A percentile compares a stretch with the other conserved stretches of the same genome.
Conservation (phyloP, 73 alveolate species). For the Paramecium caudatum region DNA sequence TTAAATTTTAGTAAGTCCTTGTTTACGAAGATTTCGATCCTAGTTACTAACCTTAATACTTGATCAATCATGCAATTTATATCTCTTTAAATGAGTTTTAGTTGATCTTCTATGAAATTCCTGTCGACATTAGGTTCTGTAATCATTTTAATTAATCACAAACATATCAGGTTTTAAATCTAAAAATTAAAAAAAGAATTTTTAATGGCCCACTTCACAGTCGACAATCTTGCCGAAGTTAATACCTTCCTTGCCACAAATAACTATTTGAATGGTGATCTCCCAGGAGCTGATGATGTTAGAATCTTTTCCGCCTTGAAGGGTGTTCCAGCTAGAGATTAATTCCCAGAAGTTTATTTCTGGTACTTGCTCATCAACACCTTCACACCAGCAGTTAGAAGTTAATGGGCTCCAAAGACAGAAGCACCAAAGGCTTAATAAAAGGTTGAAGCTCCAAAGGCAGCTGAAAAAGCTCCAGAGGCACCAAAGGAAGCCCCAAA, state of each 20-base stretch:
- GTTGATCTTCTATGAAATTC: constrained; percentile 24
- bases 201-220: constrained; percentile 64
- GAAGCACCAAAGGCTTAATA: neutral
- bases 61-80: constrained; percentile 57
- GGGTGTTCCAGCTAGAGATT: constrained; percentile 58
- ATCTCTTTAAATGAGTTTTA: constrained; percentile 52
- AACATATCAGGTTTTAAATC: too few relatives aligned
- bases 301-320: constrained; percentile 55
- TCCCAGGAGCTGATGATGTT: constrained; percentile 74
- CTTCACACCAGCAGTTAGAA: constrained; percentile 67
- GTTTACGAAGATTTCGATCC: constrained; percentile 53
- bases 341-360: constrained; percentile 68
- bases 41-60: neutral
- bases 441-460: neutral
- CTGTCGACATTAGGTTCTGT: constrained; percentile 16
- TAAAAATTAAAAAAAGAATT: too few relatives aligned
- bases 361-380: constrained; percentile 59
- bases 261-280: constrained; percentile 67
- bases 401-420: constrained; percentile 41
- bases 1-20: constrained; percentile 21
- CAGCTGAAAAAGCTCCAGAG: neutral
- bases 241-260: constrained; percentile 33
- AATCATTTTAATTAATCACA: neutral
- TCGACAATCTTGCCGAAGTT: constrained; percentile 23
- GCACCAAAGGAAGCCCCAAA: constrained; percentile 36